These are phyloP conservation scores for Quercus lobata DNA, from an alignment of 331 rosid genomes.

Conservation along the genomic window DNA sequence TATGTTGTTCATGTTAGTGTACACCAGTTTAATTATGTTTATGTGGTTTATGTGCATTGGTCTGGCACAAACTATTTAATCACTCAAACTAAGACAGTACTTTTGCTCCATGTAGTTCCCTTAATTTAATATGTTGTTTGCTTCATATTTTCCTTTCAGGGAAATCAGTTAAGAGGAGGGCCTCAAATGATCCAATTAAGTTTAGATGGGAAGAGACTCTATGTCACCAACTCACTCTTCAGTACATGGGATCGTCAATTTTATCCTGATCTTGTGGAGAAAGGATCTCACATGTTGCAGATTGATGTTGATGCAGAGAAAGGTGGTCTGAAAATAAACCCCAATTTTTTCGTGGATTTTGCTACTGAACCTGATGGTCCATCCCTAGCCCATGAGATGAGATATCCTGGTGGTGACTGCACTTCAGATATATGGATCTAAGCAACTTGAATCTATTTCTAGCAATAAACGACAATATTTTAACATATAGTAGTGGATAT, in stretches of 20 bases:
- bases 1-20: not conserved
- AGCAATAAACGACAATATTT: not conserved
- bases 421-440: conserved; percentile 90
- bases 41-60: no score
- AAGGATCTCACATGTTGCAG: conserved; percentile 88
- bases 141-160: conserved; percentile 33
- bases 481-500: not conserved
- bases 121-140: not conserved
- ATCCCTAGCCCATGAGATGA: conserved; percentile 95
- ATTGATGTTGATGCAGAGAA: conserved; percentile 70
- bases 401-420: conserved; percentile 98
- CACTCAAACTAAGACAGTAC: not conserved
- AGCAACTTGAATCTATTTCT: not conserved
- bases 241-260: conserved; percentile 90
- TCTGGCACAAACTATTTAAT: not conserved
- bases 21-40: no score
- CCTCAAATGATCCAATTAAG: conserved; percentile 95
- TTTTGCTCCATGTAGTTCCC: not conserved
- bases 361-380: conserved; percentile 92
- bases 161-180: conserved; percentile 70
- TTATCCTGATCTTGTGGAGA: conserved; percentile 61
- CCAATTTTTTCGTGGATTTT: conserved; percentile 82
- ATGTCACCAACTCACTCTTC: conserved; percentile 80
- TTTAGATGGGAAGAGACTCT: conserved; percentile 85
- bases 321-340: conserved; percentile 72